These are phyloP conservation scores for Camellia oleifera DNA, from an alignment of 179 eudicot species.

Conservation along the genomic window DNA sequence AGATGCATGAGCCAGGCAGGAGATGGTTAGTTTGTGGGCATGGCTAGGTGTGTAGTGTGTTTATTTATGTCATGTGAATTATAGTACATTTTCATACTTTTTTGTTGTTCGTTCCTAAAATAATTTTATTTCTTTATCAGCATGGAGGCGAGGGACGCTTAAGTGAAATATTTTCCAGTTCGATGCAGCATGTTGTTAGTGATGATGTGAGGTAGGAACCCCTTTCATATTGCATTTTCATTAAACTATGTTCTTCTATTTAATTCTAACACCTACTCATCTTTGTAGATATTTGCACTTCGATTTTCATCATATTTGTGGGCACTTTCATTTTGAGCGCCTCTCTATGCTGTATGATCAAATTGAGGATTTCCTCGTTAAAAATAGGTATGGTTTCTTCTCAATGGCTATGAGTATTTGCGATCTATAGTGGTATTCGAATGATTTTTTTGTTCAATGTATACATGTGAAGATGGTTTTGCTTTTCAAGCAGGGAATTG, in stretches of 20 bases:
- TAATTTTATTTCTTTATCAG: slow-evolving; percentile 38
- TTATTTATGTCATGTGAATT: neutral
- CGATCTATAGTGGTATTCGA: neutral
- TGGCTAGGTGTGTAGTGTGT: neutral
- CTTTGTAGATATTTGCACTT: slow-evolving; percentile 73
- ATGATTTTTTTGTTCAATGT: neutral
- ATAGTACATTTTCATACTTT: slow-evolving; percentile 7
- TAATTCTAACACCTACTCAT: slow-evolving; percentile 12
- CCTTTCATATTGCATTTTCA: neutral
- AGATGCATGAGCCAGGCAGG: neutral
- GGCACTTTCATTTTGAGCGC: slow-evolving; percentile 85
- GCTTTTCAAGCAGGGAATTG: neutral
- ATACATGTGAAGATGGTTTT: neutral
- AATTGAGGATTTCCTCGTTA: slow-evolving; percentile 69
- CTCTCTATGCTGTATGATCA: slow-evolving; percentile 88
- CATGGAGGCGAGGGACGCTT: slow-evolving; percentile 93
- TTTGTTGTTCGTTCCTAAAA: slow-evolving; percentile 4
- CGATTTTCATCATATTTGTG: slow-evolving; percentile 91
- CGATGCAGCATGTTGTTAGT: slow-evolving; percentile 65
- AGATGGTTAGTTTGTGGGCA: neutral
- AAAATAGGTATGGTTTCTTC: slow-evolving; percentile 60
- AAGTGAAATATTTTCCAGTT: slow-evolving; percentile 58
- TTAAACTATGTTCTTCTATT: neutral
- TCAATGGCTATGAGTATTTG: neutral
- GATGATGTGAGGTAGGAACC: slow-evolving; percentile 70